Base-by-base conservation (phyloP, 108 stramenopile genomes). In the Fistulifera solaris region DNA sequence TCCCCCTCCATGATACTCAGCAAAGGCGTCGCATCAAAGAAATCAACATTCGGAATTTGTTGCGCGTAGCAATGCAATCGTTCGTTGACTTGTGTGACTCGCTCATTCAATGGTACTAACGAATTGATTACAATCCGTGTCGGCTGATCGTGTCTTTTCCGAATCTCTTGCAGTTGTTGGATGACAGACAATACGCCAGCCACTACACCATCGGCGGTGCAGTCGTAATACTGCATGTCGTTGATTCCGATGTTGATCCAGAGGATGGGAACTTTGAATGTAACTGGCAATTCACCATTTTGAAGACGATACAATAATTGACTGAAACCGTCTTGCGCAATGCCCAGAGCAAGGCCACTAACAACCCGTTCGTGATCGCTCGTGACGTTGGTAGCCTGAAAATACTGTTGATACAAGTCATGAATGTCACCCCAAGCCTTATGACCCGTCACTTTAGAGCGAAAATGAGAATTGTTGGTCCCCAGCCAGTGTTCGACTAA, bases 401-500 rank as follows among this genome's bases (percentile, higher is more conserved):
- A 60, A 27, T 76, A 59, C 12, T 60, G 48, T 53, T 67, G 24
- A 26, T 50, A 50, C 49, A 19, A 19, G 23, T 1, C 22, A 19
- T 24, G 22, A 42, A 72, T 70, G 17, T 24, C 22, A 6, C 22
- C 23, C 40, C 38, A 16, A 12, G 40, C n/a, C 22, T 54, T 42
- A 1, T 40, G 15, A 1, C 14, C 22, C 23, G 7, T 42, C 6
- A 41, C 66, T 7, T 75, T 38, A 0, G 31, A 35, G 8, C 31
- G 31, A 35, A 8, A 3, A 35, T 35, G 31, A 6, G 31, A 6
- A 35, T 35, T 35, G 31, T 45, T 38, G 15, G 65, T 75, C 18
- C 74, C 78, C 16, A 60, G 19, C 72, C 78, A 74, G 18, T 56
- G 31, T 49, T 80, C 78, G 0, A 68, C 70, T 23, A 80, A 75